Evolutionary conservation across 176 grass and related monocot genomes (phyloP).

Genomic region (Oryza australiensis): DNA sequence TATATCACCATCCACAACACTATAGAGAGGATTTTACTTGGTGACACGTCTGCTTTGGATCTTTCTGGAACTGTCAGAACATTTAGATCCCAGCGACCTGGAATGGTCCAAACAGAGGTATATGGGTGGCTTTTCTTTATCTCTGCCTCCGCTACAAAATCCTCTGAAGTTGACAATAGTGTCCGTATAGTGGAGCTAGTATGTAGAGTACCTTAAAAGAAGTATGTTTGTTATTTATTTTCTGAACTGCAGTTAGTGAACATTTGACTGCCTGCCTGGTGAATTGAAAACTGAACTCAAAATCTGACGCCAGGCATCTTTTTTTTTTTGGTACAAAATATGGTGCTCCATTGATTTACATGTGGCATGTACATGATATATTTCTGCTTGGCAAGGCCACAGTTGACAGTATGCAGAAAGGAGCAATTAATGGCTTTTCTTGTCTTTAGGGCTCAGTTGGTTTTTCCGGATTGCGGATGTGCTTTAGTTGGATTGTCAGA

Average conservation of each 20-base stretch:
- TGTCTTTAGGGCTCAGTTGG: neutral
- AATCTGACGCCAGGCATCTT: neutral
- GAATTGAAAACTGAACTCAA: neutral
- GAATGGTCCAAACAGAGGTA: conserved; percentile 87
- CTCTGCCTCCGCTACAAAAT: neutral
- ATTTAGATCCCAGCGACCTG: conserved; percentile 70
- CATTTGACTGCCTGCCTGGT: neutral
- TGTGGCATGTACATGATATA: neutral
- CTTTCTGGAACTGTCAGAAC: conserved; percentile 58
- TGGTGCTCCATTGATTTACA: neutral
- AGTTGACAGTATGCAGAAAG: neutral
- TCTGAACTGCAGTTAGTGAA: neutral
- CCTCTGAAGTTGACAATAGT: neutral
- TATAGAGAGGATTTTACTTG: conserved; percentile 71
- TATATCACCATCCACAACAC: conserved; percentile 81
- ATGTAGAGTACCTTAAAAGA: neutral
- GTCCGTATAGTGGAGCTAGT: neutral
- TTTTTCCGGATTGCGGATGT: neutral
- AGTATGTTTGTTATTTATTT: conserved; percentile 8
- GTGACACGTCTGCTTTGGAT: conserved; percentile 55
- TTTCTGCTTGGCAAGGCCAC: neutral
- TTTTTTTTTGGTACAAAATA: neutral
- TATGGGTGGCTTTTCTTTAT: conserved; percentile 25
- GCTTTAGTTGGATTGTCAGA: neutral
- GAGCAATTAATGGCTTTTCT: neutral